phyloP scores from a whole-genome alignment of 1,284 basidiomycete genomes.

The Ceratobasidium sp. region DNA sequence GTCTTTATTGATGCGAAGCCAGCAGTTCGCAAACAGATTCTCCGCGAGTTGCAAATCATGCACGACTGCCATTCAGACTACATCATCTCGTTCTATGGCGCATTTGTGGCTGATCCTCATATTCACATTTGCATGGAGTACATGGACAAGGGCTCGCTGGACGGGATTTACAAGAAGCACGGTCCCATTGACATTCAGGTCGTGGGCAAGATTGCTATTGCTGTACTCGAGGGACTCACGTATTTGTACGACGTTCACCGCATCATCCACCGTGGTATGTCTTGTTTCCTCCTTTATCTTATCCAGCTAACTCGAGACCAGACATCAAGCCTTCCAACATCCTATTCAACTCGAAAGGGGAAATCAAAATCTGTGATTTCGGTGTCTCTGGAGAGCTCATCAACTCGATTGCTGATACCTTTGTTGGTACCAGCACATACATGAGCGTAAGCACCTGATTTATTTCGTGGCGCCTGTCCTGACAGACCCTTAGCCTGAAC shows the following conservation, averaged over 20 bases:
- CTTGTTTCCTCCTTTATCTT: slow-evolving; percentile 1
- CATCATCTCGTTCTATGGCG: slow-evolving; percentile 97
- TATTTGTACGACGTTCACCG: slow-evolving; percentile 99
- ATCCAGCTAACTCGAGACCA: slow-evolving; percentile 47
- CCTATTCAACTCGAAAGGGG: slow-evolving; percentile 88
- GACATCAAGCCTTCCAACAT: slow-evolving; percentile 99
- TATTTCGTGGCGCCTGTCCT: slow-evolving; percentile 29
- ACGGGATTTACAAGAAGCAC: slow-evolving; percentile 92
- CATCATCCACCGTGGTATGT: slow-evolving; percentile 96
- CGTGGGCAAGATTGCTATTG: slow-evolving; percentile 87
- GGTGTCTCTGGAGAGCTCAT: slow-evolving; percentile 98
- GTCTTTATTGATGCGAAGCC: slow-evolving; percentile 98
- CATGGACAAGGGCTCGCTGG: slow-evolving; percentile 91
- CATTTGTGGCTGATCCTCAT: slow-evolving; percentile 94
- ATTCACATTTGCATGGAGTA: slow-evolving; percentile 99
- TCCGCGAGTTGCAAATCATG: slow-evolving; percentile 98
- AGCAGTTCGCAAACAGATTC: slow-evolving; percentile 95
- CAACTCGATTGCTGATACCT: slow-evolving; percentile 98
- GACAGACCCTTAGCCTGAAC: slow-evolving; percentile 76
- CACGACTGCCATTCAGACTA: slow-evolving; percentile 93
- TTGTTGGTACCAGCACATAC: slow-evolving; percentile 97
- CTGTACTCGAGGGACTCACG: slow-evolving; percentile 91
- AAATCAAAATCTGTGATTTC: slow-evolving; percentile 99
- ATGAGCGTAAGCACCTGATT: slow-evolving; percentile 83
- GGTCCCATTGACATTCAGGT: slow-evolving; percentile 90